phyloP scores from a whole-genome alignment of 352 stramenopile species.

The Phytophthora tentaculata region DNA sequence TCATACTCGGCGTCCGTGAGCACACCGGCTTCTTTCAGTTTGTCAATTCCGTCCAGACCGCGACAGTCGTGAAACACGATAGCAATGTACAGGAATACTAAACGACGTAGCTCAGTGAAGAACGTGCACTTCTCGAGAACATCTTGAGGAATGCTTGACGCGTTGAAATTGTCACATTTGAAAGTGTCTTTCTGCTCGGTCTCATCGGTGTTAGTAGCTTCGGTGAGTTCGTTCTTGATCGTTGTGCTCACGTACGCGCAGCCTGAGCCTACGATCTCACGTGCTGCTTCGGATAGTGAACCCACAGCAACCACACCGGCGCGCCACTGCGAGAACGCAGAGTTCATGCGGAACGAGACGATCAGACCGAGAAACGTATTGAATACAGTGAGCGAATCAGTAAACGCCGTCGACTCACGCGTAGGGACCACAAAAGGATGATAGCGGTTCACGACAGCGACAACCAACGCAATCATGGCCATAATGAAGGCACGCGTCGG shows the following conservation, averaged over 20 bases:
- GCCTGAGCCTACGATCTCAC: slow-evolving; percentile 74
- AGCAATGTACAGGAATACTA: slow-evolving; percentile 86
- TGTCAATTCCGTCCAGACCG: slow-evolving; percentile 71
- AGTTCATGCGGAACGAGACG: slow-evolving; percentile 85
- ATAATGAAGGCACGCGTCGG: slow-evolving; percentile 69
- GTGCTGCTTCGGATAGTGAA: slow-evolving; percentile 62
- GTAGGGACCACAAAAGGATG: slow-evolving; percentile 73
- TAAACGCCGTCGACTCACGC: slow-evolving; percentile 73
- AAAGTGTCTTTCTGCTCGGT: neutral
- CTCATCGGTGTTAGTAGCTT: neutral
- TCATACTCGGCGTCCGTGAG: slow-evolving; percentile 73
- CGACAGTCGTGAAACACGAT: slow-evolving; percentile 85
- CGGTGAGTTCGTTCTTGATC: slow-evolving; percentile 30
- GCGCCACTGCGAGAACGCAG: slow-evolving; percentile 81
- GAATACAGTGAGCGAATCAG: slow-evolving; percentile 84
- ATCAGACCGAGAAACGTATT: slow-evolving; percentile 86
- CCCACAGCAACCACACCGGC: slow-evolving; percentile 70
- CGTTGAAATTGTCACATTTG: slow-evolving; percentile 20
- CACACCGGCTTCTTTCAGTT: slow-evolving; percentile 61
- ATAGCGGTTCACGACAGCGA: slow-evolving; percentile 59
- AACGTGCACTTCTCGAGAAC: slow-evolving; percentile 81
- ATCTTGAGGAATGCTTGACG: slow-evolving; percentile 51
- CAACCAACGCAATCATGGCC: slow-evolving; percentile 60
- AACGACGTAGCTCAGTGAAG: slow-evolving; percentile 72
- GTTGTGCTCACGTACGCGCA: slow-evolving; percentile 71